Evolutionary conservation across 176 grass and related monocot species (phyloP).

Genomic region (Zoysia pacifica): DNA sequence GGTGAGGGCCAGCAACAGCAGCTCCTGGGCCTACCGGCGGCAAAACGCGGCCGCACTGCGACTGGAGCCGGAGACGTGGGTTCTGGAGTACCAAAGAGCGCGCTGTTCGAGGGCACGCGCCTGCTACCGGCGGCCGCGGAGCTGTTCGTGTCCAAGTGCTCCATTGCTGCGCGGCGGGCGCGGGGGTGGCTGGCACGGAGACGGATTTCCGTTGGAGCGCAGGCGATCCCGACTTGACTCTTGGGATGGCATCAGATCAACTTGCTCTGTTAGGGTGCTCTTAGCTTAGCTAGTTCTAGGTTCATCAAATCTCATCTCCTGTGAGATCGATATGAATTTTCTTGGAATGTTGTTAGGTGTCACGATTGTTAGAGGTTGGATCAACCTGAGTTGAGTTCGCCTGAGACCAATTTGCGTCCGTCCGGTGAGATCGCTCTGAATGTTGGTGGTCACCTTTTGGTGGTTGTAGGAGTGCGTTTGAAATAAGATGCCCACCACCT

Average conservation of each 20-base stretch:
- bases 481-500: too few relatives aligned
- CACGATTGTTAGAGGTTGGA: background rate
- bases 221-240: conserved; percentile 42
- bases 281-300: background rate
- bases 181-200: conserved; percentile 29
- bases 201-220: conserved; percentile 1
- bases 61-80: conserved; percentile 71
- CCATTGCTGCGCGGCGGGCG: conserved; percentile 35
- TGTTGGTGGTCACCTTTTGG: background rate
- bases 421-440: background rate
- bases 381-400: background rate
- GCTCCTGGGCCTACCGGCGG: conserved; percentile 59
- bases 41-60: conserved; percentile 49
- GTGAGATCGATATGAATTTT: conserved; percentile 45
- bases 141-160: conserved; percentile 44
- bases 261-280: background rate
- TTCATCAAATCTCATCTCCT: conserved; percentile 62
- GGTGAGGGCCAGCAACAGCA: conserved; percentile 60
- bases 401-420: background rate
- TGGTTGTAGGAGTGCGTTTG: too few relatives aligned
- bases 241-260: background rate
- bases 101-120: conserved; percentile 65
- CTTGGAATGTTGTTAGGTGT: background rate
- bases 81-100: conserved; percentile 70
- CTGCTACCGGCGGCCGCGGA: conserved; percentile 59